A percentile compares a stretch with the other conserved stretches of the same genome.
Evolutionary conservation across 2,329 filamentous ascomycete species (phyloP).

Genomic region (Fusarium piperis): DNA sequence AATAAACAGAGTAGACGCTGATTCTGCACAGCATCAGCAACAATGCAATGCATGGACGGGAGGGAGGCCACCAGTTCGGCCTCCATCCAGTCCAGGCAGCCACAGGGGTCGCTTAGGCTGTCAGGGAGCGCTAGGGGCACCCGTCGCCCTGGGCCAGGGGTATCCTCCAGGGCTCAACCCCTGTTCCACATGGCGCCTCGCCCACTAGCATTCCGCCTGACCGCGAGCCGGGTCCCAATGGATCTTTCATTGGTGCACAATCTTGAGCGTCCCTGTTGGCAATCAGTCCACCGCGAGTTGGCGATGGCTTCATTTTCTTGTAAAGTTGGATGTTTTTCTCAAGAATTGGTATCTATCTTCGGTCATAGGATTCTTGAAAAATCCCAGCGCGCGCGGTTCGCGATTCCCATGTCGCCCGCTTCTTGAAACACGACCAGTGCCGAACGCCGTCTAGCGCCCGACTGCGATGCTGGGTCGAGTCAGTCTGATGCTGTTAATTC

Average conservation of each 20-base stretch:
- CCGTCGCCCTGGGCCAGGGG: conserved; percentile 32
- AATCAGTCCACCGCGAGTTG: conserved; percentile 38
- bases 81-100: background rate
- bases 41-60: background rate
- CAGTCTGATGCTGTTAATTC: background rate
- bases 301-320: conserved; percentile 41
- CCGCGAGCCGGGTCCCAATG: background rate
- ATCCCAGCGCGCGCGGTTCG: background rate
- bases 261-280: conserved; percentile 2
- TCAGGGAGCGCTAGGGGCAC: conserved; percentile 29
- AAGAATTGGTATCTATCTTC: conserved; percentile 9
- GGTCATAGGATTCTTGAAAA: background rate
- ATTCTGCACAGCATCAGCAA: background rate
- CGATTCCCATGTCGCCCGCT: background rate
- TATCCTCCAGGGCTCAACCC: conserved; percentile 18
- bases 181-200: conserved; percentile 33
- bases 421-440: conserved; percentile 21
- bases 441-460: conserved; percentile 11
- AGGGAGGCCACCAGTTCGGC: background rate
- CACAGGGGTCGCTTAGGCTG: conserved; percentile 1
- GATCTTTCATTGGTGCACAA: conserved; percentile 9
- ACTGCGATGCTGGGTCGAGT: conserved; percentile 3
- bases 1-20: background rate
- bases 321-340: conserved; percentile 33
- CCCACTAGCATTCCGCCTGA: conserved; percentile 11